Percentiles rank a stretch among this genome's conserved stretches.
phyloP scores from a whole-genome alignment of 257 asterid species.

The Osmanthus fragrans region DNA sequence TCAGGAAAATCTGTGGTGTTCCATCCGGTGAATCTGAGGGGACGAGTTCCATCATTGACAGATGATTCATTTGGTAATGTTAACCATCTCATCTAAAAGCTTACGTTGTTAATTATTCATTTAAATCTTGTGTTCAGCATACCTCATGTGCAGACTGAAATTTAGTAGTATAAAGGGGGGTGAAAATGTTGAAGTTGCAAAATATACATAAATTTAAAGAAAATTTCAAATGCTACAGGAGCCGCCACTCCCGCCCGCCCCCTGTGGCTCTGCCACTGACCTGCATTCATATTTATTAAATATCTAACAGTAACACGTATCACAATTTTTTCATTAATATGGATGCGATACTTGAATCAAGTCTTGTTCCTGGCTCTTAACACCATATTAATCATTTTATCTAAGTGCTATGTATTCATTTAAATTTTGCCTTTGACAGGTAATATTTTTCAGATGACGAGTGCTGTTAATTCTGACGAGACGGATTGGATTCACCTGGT shows the following conservation, averaged over 20 bases:
- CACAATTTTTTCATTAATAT: too few species aligned
- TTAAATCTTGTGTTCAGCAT: background rate
- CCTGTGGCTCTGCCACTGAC: too few species aligned
- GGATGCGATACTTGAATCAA: background rate
- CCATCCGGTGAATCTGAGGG: constrained; percentile 56
- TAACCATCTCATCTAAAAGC: background rate
- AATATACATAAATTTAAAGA: too few species aligned
- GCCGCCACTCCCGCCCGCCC: too few species aligned
- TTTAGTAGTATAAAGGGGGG: too few species aligned
- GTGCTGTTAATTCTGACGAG: constrained; percentile 20
- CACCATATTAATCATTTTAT: too few species aligned
- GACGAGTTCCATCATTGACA: constrained; percentile 30
- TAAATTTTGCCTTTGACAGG: background rate
- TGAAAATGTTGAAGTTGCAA: too few species aligned
- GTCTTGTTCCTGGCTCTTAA: too few species aligned
- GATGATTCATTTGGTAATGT: constrained; percentile 50
- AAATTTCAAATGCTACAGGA: too few species aligned
- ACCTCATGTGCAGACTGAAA: too few species aligned
- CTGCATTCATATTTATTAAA: too few species aligned
- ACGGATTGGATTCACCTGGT: constrained; percentile 39
- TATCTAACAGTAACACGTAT: too few species aligned
- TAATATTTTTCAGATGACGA: constrained; percentile 54
- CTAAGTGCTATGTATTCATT: background rate
- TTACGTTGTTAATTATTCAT: background rate
- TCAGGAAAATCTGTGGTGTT: constrained; percentile 30